Conservation (phyloP, 2,329 filamentous ascomycete species). For the Teratosphaeriaceae sp. region DNA sequence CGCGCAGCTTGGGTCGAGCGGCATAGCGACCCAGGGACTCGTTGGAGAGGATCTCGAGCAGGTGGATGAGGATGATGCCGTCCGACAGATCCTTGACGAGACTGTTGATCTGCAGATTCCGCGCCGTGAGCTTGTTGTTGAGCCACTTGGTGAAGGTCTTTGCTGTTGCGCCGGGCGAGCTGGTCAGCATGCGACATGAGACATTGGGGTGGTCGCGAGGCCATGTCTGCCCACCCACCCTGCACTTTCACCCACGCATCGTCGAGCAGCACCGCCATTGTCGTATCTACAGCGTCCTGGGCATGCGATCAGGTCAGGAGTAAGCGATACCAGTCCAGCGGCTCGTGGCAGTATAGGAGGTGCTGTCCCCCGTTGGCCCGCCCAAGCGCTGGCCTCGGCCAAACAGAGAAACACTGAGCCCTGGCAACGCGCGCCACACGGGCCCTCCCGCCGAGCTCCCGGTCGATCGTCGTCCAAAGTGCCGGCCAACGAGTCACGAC, state of each 20-base stretch:
- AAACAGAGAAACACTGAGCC: no score
- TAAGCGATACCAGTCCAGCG: neutral
- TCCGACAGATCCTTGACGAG: slow-evolving; percentile 86
- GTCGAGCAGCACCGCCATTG: slow-evolving; percentile 12
- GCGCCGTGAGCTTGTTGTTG: slow-evolving; percentile 83
- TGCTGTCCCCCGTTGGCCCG: no score
- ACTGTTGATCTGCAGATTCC: slow-evolving; percentile 75
- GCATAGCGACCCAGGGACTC: slow-evolving; percentile 97
- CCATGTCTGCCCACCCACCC: neutral
- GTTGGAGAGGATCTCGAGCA: slow-evolving; percentile 90
- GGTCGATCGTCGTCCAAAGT: no score
- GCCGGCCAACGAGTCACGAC: no score
- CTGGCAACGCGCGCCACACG: no score
- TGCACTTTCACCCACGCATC: slow-evolving; percentile 15
- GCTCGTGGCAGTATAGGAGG: neutral
- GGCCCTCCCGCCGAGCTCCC: no score
- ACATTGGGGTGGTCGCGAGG: no score
- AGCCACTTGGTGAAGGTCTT: slow-evolving; percentile 45
- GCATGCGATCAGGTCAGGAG: neutral
- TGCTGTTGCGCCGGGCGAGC: no score
- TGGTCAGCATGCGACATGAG: neutral
- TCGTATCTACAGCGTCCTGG: neutral
- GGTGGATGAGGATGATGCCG: slow-evolving; percentile 91
- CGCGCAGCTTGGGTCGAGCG: slow-evolving; percentile 88
- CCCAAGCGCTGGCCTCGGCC: no score